Conservation (phyloP, 2,329 filamentous ascomycete genomes). For the Davidsoniella eucalypti region DNA sequence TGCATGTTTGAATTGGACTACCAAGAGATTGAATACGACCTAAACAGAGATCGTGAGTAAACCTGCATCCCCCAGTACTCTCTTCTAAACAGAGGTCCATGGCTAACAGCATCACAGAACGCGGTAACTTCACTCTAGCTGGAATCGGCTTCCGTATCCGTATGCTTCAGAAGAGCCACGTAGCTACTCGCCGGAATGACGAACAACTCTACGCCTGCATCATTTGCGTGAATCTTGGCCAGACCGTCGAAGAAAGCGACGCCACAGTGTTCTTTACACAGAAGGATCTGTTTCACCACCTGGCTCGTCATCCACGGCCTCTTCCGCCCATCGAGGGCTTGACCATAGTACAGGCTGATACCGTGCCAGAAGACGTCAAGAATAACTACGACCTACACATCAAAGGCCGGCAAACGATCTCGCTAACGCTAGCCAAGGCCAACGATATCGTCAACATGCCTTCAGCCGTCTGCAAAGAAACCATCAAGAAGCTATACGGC, state of each 20-base stretch:
- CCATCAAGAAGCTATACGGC: conserved; percentile 30
- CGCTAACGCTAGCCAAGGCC: conserved; percentile 26
- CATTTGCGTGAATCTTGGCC: conserved; percentile 34
- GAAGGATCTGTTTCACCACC: conserved; percentile 34
- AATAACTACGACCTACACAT: conserved; percentile 41
- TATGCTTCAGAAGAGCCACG: conserved; percentile 39
- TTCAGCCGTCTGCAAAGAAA: conserved; percentile 28
- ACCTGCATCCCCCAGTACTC: background rate
- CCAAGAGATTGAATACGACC: conserved; percentile 33
- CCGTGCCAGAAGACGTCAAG: conserved; percentile 23
- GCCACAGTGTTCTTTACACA: conserved; percentile 40
- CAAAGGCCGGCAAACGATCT: conserved; percentile 22
- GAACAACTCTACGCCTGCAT: conserved; percentile 38
- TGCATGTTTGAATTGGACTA: conserved; percentile 40
- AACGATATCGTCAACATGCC: conserved; percentile 27
- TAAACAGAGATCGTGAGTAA: conserved; percentile 30
- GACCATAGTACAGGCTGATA: conserved; percentile 28
- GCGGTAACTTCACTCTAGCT: conserved; percentile 30
- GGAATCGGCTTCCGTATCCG: conserved; percentile 35
- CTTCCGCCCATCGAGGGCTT: conserved; percentile 33
- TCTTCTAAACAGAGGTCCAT: background rate
- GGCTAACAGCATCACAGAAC: conserved; percentile 20
- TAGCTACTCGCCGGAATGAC: conserved; percentile 32
- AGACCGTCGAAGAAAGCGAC: conserved; percentile 36
- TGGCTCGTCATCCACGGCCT: conserved; percentile 36